Evolutionary conservation across 768 basidiomycete genomes (phyloP).

Genomic region (Trametopsis cervina): DNA sequence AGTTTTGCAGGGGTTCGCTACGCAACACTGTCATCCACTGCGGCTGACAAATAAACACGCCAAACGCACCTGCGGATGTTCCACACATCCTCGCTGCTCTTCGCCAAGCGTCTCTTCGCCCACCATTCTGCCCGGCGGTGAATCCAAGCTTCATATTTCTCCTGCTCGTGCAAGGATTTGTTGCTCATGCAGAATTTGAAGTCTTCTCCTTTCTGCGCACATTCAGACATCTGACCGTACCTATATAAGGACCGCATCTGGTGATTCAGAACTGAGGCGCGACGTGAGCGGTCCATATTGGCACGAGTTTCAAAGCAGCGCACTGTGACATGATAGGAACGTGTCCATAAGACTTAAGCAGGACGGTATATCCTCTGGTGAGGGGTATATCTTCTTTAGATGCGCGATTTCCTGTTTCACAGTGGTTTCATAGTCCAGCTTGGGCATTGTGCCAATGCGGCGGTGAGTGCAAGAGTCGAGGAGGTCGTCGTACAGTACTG

Average conservation of each 20-base stretch:
- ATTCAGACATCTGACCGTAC: slow-evolving; percentile 67
- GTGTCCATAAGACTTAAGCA: slow-evolving; percentile 74
- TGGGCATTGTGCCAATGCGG: slow-evolving; percentile 5
- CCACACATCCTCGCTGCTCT: slow-evolving; percentile 96
- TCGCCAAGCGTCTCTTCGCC: slow-evolving; percentile 66
- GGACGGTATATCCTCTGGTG: slow-evolving; percentile 70
- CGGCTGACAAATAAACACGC: background rate
- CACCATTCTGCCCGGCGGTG: slow-evolving; percentile 88
- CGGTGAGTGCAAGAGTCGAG: too few species aligned
- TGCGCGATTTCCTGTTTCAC: slow-evolving; percentile 65
- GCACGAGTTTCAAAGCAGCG: slow-evolving; percentile 13
- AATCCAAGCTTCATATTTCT: slow-evolving; percentile 80
- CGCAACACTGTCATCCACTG: background rate
- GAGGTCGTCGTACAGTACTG: too few species aligned
- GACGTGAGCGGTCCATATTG: background rate
- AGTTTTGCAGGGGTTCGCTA: slow-evolving; percentile 11
- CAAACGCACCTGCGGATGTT: slow-evolving; percentile 68
- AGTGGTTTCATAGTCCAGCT: slow-evolving; percentile 41
- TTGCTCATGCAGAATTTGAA: slow-evolving; percentile 93
- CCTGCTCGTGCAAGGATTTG: slow-evolving; percentile 72
- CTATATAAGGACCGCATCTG: slow-evolving; percentile 87
- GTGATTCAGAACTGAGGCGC: slow-evolving; percentile 56
- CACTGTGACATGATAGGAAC: slow-evolving; percentile 67
- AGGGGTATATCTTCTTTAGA: slow-evolving; percentile 62
- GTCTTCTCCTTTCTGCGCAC: slow-evolving; percentile 75